Evolutionary conservation across 129 eudicot species (phyloP).

Genomic region (Smallanthus sonchifolius): DNA sequence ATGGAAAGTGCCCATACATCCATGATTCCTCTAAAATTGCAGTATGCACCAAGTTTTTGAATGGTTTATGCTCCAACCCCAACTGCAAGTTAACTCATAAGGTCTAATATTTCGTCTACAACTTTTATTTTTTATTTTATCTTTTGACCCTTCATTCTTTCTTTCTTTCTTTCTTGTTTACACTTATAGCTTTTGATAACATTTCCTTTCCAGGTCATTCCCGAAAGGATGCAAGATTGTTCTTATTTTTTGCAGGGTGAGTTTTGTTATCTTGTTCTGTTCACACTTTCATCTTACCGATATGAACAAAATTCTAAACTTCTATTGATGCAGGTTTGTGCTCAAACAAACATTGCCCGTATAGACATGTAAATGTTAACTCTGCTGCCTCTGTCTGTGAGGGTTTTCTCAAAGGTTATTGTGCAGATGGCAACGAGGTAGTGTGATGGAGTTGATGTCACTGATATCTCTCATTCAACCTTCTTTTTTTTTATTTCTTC

Average conservation of each 20-base stretch:
- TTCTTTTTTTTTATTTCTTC: conserved; percentile 6
- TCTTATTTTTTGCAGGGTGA: conserved; percentile 87
- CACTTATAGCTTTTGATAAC: conserved; percentile 18
- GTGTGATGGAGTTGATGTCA: conserved; percentile 34
- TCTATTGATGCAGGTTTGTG: conserved; percentile 64
- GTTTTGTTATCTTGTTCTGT: conserved; percentile 17
- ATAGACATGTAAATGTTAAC: conserved; percentile 87
- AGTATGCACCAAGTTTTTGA: conserved; percentile 88
- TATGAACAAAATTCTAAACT: conserved; percentile 17
- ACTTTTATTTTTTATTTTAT: not conserved
- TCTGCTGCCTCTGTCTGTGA: conserved; percentile 72
- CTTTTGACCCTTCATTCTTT: not conserved
- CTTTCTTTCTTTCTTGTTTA: conserved; percentile 7
- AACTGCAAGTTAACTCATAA: conserved; percentile 86
- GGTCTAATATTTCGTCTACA: conserved; percentile 36
- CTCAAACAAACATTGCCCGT: conserved; percentile 77
- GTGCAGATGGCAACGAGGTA: conserved; percentile 99
- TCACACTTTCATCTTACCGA: not conserved
- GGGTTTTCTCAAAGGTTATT: conserved; percentile 88
- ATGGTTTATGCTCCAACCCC: conserved; percentile 64
- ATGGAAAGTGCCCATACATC: conserved; percentile 84
- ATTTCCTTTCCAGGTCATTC: conserved; percentile 67
- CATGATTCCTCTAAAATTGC: conserved; percentile 85
- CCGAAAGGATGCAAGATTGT: conserved; percentile 98
- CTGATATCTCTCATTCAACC: conserved; percentile 6